Conservation (phyloP, 495 filamentous ascomycete species). For the Schizothecium vesticola region DNA sequence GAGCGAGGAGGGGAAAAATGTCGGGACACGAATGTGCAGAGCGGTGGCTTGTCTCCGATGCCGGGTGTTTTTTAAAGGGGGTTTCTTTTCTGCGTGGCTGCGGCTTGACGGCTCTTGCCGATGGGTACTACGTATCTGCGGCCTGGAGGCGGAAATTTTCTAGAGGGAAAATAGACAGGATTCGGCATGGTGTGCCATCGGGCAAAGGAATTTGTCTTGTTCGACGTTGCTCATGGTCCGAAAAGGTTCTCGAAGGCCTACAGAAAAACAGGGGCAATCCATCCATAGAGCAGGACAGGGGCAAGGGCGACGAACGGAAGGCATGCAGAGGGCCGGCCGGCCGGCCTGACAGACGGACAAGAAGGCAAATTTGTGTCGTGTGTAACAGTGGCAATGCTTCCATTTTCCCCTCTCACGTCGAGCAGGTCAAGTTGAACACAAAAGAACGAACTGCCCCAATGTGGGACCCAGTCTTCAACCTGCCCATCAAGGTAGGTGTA, state of each 20-base stretch:
- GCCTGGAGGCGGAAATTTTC: not conserved
- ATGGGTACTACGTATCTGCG: not conserved
- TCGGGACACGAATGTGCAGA: not conserved
- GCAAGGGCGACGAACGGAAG: not conserved
- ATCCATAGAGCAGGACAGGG: not conserved
- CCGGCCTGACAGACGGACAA: not conserved
- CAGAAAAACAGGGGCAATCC: not conserved
- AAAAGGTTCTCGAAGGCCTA: not conserved
- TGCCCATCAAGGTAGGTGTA: not conserved
- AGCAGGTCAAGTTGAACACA: not conserved
- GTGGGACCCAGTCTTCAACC: not conserved
- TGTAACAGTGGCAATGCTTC: not conserved
- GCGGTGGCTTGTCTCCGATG: slow-evolving; percentile 2
- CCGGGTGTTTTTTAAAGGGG: not conserved
- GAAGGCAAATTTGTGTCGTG: not conserved
- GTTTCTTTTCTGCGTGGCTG: not conserved
- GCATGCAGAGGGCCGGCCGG: not conserved
- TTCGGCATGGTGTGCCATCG: not conserved
- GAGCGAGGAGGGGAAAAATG: not conserved
- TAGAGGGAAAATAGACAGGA: not conserved
- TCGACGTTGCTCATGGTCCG: not conserved
- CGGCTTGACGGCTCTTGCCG: not conserved
- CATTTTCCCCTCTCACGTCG: not conserved
- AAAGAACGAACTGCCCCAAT: not conserved
- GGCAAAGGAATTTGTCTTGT: not conserved